phyloP scores from a whole-genome alignment of 306 rosid species.

The Cicer yamashitae region DNA sequence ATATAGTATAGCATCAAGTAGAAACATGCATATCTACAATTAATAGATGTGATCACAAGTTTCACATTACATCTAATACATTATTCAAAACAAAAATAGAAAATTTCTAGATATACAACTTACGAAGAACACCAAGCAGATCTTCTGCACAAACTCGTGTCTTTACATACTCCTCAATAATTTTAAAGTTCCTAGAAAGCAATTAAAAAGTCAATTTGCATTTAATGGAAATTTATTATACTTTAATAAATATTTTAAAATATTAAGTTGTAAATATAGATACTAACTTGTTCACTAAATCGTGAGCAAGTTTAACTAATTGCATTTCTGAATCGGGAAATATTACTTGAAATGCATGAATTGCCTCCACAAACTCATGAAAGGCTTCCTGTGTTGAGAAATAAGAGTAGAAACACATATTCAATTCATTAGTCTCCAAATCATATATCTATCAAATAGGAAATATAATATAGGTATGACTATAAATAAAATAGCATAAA shows the following conservation, averaged over 20 bases:
- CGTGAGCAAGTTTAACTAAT: conserved; percentile 64
- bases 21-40: background rate
- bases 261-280: conserved; percentile 15
- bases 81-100: background rate
- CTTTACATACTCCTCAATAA: conserved; percentile 62
- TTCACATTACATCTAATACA: conserved; percentile 12
- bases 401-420: conserved; percentile 1
- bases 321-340: conserved; percentile 83
- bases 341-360: conserved; percentile 73
- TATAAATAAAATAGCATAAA: conserved; percentile 2
- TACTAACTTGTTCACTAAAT: conserved; percentile 68
- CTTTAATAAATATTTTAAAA: background rate
- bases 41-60: background rate
- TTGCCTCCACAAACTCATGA: conserved; percentile 74
- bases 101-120: conserved; percentile 41
- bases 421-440: conserved; percentile 9
- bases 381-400: conserved; percentile 64
- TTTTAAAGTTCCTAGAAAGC: conserved; percentile 47
- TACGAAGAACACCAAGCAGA: conserved; percentile 72
- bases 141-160: conserved; percentile 61
- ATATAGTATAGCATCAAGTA: background rate
- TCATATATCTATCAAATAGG: background rate
- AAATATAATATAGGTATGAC: background rate
- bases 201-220: conserved; percentile 22
- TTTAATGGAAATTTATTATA: conserved; percentile 27